Conservation (phyloP, 257 asterid species). For the Petrea volubilis region DNA sequence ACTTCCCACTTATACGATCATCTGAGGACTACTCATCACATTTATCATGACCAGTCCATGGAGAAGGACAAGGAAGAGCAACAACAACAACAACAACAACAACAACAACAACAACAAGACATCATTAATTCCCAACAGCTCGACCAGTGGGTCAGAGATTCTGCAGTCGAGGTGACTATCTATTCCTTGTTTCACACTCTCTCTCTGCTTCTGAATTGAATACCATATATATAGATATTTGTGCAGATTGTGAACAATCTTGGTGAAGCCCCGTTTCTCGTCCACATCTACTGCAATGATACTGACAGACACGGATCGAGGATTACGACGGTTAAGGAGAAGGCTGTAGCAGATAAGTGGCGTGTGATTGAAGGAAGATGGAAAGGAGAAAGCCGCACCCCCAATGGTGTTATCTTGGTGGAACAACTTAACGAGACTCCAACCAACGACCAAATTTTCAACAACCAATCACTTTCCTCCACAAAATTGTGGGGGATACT, state of each 20-base stretch:
- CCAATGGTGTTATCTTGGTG: slow-evolving; percentile 1
- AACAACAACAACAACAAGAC: background rate
- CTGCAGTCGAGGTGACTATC: background rate
- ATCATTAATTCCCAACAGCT: background rate
- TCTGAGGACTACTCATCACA: background rate
- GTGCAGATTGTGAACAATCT: background rate
- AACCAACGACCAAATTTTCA: background rate
- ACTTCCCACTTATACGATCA: background rate
- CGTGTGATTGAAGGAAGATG: slow-evolving; percentile 3
- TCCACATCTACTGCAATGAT: background rate
- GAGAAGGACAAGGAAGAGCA: background rate
- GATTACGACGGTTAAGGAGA: background rate
- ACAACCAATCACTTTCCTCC: background rate
- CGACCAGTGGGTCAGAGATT: background rate
- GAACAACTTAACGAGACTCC: background rate
- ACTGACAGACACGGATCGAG: background rate
- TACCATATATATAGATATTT: background rate
- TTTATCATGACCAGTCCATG: background rate
- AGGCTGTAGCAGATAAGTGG: background rate
- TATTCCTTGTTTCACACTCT: background rate
- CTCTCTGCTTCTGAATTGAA: background rate
- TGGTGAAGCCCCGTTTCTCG: background rate
- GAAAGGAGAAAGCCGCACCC: background rate
- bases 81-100: too few relatives aligned
- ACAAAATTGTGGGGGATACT: slow-evolving; percentile 14